phyloP scores from a whole-genome alignment of 495 filamentous ascomycete species.

The Cetradonia linearis region DNA sequence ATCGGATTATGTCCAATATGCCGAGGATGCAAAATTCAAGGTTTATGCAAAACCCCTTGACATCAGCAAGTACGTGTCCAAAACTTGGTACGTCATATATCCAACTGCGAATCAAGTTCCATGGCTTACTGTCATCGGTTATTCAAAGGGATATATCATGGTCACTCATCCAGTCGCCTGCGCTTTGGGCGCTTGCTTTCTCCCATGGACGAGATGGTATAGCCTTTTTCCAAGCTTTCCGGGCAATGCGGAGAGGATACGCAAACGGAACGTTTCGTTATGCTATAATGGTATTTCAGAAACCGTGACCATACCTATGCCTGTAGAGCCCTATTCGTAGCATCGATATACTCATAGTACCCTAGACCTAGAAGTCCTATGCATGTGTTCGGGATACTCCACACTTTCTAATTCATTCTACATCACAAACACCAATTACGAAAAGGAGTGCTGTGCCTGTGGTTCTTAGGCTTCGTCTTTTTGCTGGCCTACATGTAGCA shows the following conservation, averaged over 20 bases:
- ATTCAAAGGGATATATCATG: conserved; percentile 48
- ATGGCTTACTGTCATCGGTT: background rate
- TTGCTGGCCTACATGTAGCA: no score
- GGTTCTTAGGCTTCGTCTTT: no score
- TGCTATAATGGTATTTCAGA: conserved; percentile 47
- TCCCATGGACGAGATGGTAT: conserved; percentile 48
- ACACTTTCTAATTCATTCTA: background rate
- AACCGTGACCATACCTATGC: conserved; percentile 13
- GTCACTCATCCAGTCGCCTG: conserved; percentile 44
- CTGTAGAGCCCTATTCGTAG: background rate
- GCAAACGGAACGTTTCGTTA: conserved; percentile 47
- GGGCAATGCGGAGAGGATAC: conserved; percentile 49
- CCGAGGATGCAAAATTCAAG: conserved; percentile 36
- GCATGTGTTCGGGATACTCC: background rate
- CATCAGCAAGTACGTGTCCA: conserved; percentile 45
- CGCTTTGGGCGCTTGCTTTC: conserved; percentile 47
- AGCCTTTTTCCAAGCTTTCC: conserved; percentile 48
- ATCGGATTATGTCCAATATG: conserved; percentile 40
- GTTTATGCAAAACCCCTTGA: conserved; percentile 39
- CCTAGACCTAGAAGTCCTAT: background rate
- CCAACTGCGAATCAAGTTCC: background rate
- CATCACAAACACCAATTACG: no score
- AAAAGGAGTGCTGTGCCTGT: no score
- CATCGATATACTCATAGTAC: background rate
- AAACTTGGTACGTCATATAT: conserved; percentile 23